Conservation (phyloP, 768 basidiomycete species). For the Lactarius evosmus region DNA sequence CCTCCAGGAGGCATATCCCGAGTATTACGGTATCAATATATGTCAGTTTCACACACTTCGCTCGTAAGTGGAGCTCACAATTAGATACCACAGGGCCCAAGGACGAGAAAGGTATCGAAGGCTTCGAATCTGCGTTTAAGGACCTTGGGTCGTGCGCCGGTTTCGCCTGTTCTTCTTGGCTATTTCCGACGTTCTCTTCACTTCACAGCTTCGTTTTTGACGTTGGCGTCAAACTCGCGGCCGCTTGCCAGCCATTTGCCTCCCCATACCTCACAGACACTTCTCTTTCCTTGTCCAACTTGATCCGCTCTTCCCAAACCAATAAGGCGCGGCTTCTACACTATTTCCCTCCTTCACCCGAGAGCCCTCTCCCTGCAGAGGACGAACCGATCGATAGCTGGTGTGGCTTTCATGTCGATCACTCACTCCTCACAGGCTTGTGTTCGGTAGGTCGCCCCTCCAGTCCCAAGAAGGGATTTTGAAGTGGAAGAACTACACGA, state of each 20-base stretch:
- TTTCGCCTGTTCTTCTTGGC: neutral
- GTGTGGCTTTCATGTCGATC: constrained; percentile 96
- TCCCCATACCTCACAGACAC: constrained; percentile 62
- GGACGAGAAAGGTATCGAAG: constrained; percentile 54
- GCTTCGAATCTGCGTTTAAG: constrained; percentile 88
- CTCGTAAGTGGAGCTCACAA: neutral
- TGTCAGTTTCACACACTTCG: constrained; percentile 48
- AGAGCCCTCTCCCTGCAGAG: constrained; percentile 38
- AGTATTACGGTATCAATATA: constrained; percentile 87
- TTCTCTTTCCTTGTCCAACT: constrained; percentile 60
- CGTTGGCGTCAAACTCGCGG: constrained; percentile 77
- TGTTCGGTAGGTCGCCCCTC: constrained; percentile 60
- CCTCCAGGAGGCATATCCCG: constrained; percentile 58
- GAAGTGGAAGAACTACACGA: neutral
- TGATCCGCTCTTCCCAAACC: constrained; percentile 76
- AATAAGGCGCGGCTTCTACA: constrained; percentile 94
- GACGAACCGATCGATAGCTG: constrained; percentile 79
- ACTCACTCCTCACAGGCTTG: constrained; percentile 86
- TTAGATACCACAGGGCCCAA: constrained; percentile 53
- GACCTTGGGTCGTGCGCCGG: constrained; percentile 60
- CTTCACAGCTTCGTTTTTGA: constrained; percentile 66
- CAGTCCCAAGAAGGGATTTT: constrained; percentile 6
- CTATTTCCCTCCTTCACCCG: constrained; percentile 76
- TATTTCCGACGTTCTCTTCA: constrained; percentile 18
- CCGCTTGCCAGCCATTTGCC: constrained; percentile 88